Evolutionary conservation across 2,329 filamentous ascomycete species (phyloP), one percentile per base, ranked within the genome.

Genomic region (Teratosphaeria gauchensis): DNA sequence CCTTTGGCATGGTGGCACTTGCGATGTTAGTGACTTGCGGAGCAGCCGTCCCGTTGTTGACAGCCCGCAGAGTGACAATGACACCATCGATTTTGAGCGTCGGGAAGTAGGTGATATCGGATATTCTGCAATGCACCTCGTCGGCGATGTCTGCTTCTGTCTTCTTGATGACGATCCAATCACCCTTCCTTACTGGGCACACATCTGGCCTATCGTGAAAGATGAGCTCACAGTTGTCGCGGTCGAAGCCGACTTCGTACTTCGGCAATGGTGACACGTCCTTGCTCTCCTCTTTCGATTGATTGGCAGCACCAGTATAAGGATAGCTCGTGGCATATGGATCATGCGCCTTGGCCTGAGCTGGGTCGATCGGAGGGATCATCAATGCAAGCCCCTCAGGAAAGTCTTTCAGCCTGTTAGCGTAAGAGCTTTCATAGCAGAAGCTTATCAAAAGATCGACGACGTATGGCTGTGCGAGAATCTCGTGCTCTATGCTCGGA

Each of bases 371-470:
- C 11, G 72, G 65, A 11, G 83, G 82, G 4, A 84, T 78, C 54
- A 73, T 76, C 51, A 86, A 67, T 21, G 77, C 78, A 56, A 86
- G 77, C 1, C 84, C 84, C 42, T 72, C 75, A 0, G 84, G 84
- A 55, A 85, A 82, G 56, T 83, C 78, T 38, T 74, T 75, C 30
- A 86, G 71, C 35, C 71, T 73, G 3, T 65, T 66, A 3, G 58
- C 59, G 4, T 64, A 65, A 5, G 85, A 77, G 53, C 84, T 82
- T 12, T 76, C 69, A 68, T 91, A 94, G 71, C 90, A 92, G 69
- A 96, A 89, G 71, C 85, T 92, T 53, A 95, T 74, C 0, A 96
- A 80, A 1, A 96, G 78, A 69, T 96, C 92, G 12, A 95, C 88
- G 0, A 95, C 90, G 58, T 85, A 84, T 1, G 90, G 89, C 68